Percentiles rank a stretch among this genome's conserved stretches.
Conservation (phyloP, 1,139 yeast genomes). For the Pichia sp. region DNA sequence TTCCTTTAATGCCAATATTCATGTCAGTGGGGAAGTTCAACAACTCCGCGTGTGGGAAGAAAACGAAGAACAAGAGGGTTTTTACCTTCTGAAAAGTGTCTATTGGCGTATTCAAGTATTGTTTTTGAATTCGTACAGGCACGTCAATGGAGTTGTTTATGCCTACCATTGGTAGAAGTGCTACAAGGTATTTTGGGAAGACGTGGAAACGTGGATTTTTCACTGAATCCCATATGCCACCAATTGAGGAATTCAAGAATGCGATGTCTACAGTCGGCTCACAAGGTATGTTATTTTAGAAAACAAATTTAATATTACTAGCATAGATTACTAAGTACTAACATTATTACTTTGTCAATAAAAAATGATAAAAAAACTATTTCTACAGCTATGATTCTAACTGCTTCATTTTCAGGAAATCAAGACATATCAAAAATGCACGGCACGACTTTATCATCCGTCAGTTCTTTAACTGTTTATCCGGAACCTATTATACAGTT, state of each 20-base stretch:
- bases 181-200: neutral
- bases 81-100: too few relatives aligned
- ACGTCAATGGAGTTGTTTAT: too few relatives aligned
- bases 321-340: slow-evolving; percentile 5
- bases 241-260: slow-evolving; percentile 26
- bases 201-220: slow-evolving; percentile 9
- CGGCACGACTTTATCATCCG: slow-evolving; percentile 81
- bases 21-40: too few relatives aligned
- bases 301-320: neutral
- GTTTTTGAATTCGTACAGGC: too few relatives aligned
- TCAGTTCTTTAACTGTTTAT: slow-evolving; percentile 65
- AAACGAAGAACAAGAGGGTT: too few relatives aligned
- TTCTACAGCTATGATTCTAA: slow-evolving; percentile 35
- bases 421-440: slow-evolving; percentile 33
- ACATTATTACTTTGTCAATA: neutral
- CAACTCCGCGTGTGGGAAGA: too few relatives aligned
- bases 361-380: neutral
- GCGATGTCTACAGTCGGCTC: slow-evolving; percentile 31
- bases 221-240: slow-evolving; percentile 19
- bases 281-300: slow-evolving; percentile 23
- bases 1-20: too few relatives aligned
- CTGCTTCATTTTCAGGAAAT: slow-evolving; percentile 30
- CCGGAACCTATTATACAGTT: slow-evolving; percentile 76
- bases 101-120: too few relatives aligned
- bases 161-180: too few relatives aligned